These are phyloP conservation scores for Carex myosuroides DNA, from an alignment of 176 grass and related monocot genomes.

Conservation along the genomic window DNA sequence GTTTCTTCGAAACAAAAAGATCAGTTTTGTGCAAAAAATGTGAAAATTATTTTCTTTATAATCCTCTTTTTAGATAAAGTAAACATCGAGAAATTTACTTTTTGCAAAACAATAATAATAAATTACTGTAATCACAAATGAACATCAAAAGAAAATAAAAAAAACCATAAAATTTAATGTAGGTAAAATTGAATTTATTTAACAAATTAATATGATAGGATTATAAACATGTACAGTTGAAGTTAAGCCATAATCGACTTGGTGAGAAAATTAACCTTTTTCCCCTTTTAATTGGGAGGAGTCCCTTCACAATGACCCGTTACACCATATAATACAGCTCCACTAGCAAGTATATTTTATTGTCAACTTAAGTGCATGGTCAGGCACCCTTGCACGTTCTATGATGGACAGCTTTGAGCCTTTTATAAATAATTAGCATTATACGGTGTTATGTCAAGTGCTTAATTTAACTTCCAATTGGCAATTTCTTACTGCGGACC, in stretches of 20 bases:
- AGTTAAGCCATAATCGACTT: neutral
- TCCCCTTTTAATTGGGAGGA: neutral
- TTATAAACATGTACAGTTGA: neutral
- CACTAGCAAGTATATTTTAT: neutral
- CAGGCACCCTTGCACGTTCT: constrained; percentile 35
- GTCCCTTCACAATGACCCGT: neutral
- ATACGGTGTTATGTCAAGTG: constrained; percentile 30
- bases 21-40: too few relatives aligned
- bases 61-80: too few relatives aligned
- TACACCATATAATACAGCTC: neutral
- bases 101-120: too few relatives aligned
- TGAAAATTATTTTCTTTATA: too few relatives aligned
- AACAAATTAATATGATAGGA: neutral
- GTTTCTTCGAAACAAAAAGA: too few relatives aligned
- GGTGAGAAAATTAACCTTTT: neutral
- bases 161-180: neutral
- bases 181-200: neutral
- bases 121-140: too few relatives aligned
- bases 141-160: neutral
- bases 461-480: constrained; percentile 13
- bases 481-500: neutral
- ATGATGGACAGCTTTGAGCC: constrained; percentile 37
- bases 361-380: neutral
- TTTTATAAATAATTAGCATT: constrained; percentile 23
- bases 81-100: too few relatives aligned